Evolutionary conservation across 73 alveolate species (phyloP), one percentile per base, ranked within the genome.

Genomic region (Symbiodinium pilosum): DNA sequence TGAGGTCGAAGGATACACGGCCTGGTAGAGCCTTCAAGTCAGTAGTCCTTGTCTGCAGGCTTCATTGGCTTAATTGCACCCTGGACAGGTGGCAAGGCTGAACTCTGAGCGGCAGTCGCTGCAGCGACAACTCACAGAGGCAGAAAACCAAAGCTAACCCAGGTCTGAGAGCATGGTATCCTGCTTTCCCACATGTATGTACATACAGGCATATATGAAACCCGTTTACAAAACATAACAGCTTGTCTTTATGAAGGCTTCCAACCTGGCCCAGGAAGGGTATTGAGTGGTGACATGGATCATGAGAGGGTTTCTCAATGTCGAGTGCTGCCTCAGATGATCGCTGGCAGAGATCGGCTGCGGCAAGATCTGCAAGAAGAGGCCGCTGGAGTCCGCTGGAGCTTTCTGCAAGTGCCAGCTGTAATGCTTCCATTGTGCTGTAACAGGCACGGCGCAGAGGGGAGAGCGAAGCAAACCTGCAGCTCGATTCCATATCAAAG

Each of bases 261-360:
- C 16, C 4, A 3, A 12, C 34, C 18, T 54, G 30, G 71, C 71
- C 26, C 71, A 30, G 71, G 26, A 54, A 54, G 71, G 34, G 71
- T 5, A 3, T 54, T 21, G 0, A 3, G 71, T 0, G n/a, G n/a
- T n/a, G n/a, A n/a, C n/a, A 12, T 12, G 71, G 71, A 5, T 3
- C n/a, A n/a, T n/a, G n/a, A n/a, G n/a, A n/a, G n/a, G n/a, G n/a
- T n/a, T n/a, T n/a, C n/a, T n/a, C n/a, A n/a, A n/a, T n/a, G n/a
- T n/a, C n/a, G n/a, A n/a, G n/a, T n/a, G n/a, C 32, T 64, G 36
- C 77, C 9, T 18, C 77, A 64, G 77, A 64, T 64, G 77, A 64
- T 64, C 32, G 77, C 77, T 64, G 77, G 77, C 77, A 64, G 77
- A 64, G 77, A 64, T 64, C 77, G 77, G 36, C 77, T 64, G 30